Evolutionary conservation across 345 rosid species (phyloP).

Genomic region (Gossypium longicalyx): DNA sequence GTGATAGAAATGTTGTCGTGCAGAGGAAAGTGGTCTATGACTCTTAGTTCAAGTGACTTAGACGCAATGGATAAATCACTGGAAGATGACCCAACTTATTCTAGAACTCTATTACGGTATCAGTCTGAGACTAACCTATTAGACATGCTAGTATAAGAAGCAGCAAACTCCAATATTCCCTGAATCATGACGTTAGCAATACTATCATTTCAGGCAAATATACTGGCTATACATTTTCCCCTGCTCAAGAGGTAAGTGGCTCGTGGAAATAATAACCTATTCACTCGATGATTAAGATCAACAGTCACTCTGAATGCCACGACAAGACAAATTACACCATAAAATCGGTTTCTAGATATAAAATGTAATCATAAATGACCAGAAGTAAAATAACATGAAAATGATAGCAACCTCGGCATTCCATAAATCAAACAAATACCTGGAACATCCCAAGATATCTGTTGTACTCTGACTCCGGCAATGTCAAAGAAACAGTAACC

Average conservation of each 20-base stretch:
- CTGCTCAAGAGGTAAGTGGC: background rate
- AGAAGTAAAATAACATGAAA: background rate
- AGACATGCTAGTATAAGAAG: background rate
- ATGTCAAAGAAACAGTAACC: constrained; percentile 38
- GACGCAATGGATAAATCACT: no score
- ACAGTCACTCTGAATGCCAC: background rate
- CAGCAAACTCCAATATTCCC: background rate
- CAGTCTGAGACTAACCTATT: background rate
- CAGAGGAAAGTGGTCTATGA: no score
- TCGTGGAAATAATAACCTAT: background rate
- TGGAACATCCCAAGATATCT: constrained; percentile 81
- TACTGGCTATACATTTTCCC: background rate
- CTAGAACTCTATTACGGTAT: background rate
- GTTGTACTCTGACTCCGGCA: constrained; percentile 86
- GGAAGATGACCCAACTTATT: background rate
- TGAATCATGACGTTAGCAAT: background rate
- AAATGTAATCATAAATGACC: background rate
- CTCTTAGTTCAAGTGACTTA: no score
- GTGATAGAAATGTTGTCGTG: background rate
- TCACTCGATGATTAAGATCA: background rate
- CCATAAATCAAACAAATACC: constrained; percentile 37
- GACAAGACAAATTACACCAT: background rate
- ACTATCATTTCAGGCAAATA: background rate
- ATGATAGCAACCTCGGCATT: background rate
- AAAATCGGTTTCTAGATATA: background rate